Percentiles rank a stretch among this genome's conserved stretches.
phyloP scores from a whole-genome alignment of 2,329 filamentous ascomycete genomes.

The Exophiala mesophila region DNA sequence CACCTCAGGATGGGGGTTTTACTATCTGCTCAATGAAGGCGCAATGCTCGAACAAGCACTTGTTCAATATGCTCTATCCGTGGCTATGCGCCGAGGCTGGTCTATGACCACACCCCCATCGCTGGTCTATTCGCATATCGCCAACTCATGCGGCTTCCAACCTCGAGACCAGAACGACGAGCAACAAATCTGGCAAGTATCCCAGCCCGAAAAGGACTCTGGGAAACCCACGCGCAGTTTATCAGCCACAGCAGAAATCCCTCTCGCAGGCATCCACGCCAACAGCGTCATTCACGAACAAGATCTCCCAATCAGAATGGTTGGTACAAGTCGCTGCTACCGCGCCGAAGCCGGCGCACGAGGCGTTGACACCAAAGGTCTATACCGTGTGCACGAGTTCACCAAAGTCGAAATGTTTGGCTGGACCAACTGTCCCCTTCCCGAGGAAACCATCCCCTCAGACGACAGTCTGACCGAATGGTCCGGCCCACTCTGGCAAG shows the following conservation, averaged over 20 bases:
- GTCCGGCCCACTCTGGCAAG: conserved; percentile 60
- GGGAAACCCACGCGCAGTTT: conserved; percentile 68
- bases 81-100: conserved; percentile 72
- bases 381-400: conserved; percentile 97
- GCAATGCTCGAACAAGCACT: conserved; percentile 93
- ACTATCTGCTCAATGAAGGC: conserved; percentile 87
- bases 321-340: conserved; percentile 88
- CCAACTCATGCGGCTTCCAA: conserved; percentile 86
- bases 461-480: conserved; percentile 22
- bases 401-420: conserved; percentile 98
- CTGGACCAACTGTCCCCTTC: conserved; percentile 65
- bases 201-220: conserved; percentile 60
- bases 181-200: conserved; percentile 81
- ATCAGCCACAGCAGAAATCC: conserved; percentile 89
- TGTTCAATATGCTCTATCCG: conserved; percentile 74
- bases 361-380: conserved; percentile 83
- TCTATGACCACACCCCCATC: conserved; percentile 76
- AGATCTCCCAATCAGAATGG: conserved; percentile 70
- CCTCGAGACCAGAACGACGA: conserved; percentile 86
- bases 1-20: conserved; percentile 96
- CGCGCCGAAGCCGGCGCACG: conserved; percentile 89
- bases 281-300: conserved; percentile 60
- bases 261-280: conserved; percentile 85
- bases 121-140: conserved; percentile 87
- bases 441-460: conserved; percentile 12